Conservation (phyloP, 2,329 filamentous ascomycete genomes). For the Coniella vitis region DNA sequence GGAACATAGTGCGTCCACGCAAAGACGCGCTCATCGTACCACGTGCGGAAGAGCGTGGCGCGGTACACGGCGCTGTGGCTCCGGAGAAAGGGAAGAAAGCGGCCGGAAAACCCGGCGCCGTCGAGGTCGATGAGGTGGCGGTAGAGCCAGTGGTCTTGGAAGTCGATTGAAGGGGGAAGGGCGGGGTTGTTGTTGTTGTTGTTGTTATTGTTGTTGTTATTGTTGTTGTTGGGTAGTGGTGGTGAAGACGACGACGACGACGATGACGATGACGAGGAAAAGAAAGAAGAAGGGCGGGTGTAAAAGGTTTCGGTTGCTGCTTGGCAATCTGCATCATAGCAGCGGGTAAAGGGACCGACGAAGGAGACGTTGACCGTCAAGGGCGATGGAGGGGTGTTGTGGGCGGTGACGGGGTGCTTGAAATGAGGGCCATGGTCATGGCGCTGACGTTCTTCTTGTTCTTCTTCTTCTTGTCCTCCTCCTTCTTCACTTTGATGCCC, state of each 20-base stretch:
- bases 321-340: constrained; percentile 27
- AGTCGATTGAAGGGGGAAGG: constrained; percentile 20
- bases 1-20: constrained; percentile 60
- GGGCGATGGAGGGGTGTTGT: not conserved
- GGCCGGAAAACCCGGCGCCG: constrained; percentile 43
- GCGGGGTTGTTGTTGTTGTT: too few species aligned
- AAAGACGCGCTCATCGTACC: constrained; percentile 55
- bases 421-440: too few species aligned
- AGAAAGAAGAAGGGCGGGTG: constrained; percentile 17
- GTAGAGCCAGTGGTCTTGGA: constrained; percentile 33
- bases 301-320: constrained; percentile 28
- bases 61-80: constrained; percentile 49
- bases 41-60: constrained; percentile 55
- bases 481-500: too few species aligned
- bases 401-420: too few species aligned
- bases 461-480: not conserved
- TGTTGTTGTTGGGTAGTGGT: too few species aligned
- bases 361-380: constrained; percentile 29
- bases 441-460: too few species aligned
- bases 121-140: constrained; percentile 56
- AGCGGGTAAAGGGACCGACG: constrained; percentile 30
- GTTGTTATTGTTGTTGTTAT: too few species aligned
- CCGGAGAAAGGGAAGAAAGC: constrained; percentile 44
- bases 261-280: constrained; percentile 17
- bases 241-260: constrained; percentile 11